These are phyloP conservation scores for Rosa multiflora DNA, from an alignment of 306 rosid genomes.

Conservation along the genomic window DNA sequence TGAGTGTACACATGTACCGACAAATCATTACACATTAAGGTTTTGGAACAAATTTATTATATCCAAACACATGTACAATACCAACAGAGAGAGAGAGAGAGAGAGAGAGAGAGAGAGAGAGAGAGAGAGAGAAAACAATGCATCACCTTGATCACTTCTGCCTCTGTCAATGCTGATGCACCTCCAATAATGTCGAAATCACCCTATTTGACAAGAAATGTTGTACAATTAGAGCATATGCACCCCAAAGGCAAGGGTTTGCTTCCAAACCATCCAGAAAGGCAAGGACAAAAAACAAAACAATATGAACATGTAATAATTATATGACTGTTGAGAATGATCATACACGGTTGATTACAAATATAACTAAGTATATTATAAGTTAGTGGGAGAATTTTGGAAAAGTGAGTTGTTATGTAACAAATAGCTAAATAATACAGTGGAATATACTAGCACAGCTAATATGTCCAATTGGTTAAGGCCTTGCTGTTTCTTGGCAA, in stretches of 20 bases:
- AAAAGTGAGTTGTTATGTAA: not conserved
- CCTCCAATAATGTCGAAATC: constrained; percentile 98
- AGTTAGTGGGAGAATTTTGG: not conserved
- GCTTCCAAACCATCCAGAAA: not conserved
- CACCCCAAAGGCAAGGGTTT: not conserved
- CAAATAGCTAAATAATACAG: not conserved
- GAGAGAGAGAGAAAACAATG: constrained; percentile 14
- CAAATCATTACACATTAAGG: not conserved
- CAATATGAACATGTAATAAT: not conserved
- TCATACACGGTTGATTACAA: not conserved
- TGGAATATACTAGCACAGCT: not conserved
- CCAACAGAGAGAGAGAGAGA: not conserved
- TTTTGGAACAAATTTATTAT: not conserved
- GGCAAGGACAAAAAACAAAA: not conserved
- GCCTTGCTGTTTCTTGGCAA: not conserved
- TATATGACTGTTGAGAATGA: not conserved
- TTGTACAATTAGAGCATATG: constrained; percentile 5
- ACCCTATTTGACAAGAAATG: constrained; percentile 56
- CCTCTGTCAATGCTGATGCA: constrained; percentile 74
- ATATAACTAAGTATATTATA: not conserved
- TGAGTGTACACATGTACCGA: not conserved
- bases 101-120: constrained; percentile 12
- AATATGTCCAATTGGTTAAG: not conserved
- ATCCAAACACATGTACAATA: not conserved
- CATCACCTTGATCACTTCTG: constrained; percentile 86